Base-by-base conservation (phyloP, 768 basidiomycete genomes). In the Hygrophoropsis aurantiaca region DNA sequence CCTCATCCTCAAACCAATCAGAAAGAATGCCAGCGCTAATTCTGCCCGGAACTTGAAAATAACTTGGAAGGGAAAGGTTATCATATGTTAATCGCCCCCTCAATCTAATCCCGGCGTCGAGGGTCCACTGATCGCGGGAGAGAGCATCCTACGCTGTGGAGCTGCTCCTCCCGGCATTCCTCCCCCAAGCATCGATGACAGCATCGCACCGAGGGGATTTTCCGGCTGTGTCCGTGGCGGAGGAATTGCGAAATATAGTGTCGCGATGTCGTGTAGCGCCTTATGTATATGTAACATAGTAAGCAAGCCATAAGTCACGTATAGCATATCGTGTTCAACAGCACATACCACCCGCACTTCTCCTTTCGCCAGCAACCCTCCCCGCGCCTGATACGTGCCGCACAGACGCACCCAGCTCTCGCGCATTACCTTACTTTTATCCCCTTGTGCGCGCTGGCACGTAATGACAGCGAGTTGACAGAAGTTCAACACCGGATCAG, bases 141-240 rank as follows among this genome's bases (percentile, higher is more conserved):
- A 58, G 38, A 66, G 40, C 15, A 66, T 47, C 16, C 64, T 56
- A 26, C 64, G 59, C 38, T 56, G 56, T n/a, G 66, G 54, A 1
- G 44, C 23, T 4, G 24, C 51, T 16, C 62, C 42, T 6, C 61
- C 61, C 25, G 73, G 64, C 9, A 73, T 56, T 2, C 78, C 78
- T 6, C 90, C 90, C 21, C 94, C 94, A 49, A 98, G 87, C 62
- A 97, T 71, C 4, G 85, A 84, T 4, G 92, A 90, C 67, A 98
- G 70, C 77, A 97, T 87, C 23, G 94, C 91, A 23, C 85, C 89
- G 41, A 97, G 66, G 5, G 94, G 87, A 61, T 95, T 95, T 6
- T 74, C 81, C 10, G 81, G 77, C 61, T 84, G 79, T 45, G 70
- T 66, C 47, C 85, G 74, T 42, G 91, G 88, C 27, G 83, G 86